These are phyloP conservation scores for Aspergillus glaucus DNA, from an alignment of 2,329 filamentous ascomycete genomes.

Conservation along the genomic window DNA sequence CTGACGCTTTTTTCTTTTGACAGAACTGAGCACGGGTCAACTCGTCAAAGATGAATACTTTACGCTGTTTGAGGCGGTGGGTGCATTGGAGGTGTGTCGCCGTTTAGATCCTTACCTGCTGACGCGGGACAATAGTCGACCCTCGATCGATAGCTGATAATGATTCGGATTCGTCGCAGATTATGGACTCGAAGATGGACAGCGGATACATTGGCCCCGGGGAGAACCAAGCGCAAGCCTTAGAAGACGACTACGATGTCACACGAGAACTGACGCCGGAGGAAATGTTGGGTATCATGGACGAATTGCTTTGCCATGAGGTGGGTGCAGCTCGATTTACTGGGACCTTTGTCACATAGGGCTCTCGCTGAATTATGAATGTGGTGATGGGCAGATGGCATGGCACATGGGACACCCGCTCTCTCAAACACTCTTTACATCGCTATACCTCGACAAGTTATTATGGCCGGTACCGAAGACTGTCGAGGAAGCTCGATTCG, in stretches of 20 bases:
- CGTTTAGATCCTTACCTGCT: slow-evolving; percentile 1
- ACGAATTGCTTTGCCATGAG: slow-evolving; percentile 84
- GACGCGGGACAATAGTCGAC: slow-evolving; percentile 1
- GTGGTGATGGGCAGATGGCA: slow-evolving; percentile 59
- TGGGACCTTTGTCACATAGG: not conserved
- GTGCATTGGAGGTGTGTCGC: slow-evolving; percentile 54
- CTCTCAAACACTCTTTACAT: slow-evolving; percentile 90
- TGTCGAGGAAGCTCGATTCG: slow-evolving; percentile 61
- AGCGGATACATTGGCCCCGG: slow-evolving; percentile 74
- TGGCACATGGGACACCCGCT: slow-evolving; percentile 97
- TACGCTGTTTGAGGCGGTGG: slow-evolving; percentile 89
- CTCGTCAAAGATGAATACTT: slow-evolving; percentile 92
- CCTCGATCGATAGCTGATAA: slow-evolving; percentile 11
- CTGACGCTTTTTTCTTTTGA: not conserved
- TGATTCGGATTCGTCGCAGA: slow-evolving; percentile 48
- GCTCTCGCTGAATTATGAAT: slow-evolving; percentile 6
- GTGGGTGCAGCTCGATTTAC: slow-evolving; percentile 38
- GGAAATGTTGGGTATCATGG: slow-evolving; percentile 87
- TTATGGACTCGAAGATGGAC: slow-evolving; percentile 99
- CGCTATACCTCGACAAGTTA: slow-evolving; percentile 79
- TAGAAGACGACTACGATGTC: slow-evolving; percentile 78
- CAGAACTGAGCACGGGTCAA: slow-evolving; percentile 71
- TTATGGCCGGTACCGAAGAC: slow-evolving; percentile 62
- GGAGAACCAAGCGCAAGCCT: slow-evolving; percentile 52
- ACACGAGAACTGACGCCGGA: slow-evolving; percentile 61